phyloP scores from a whole-genome alignment of 768 basidiomycete genomes.

The Lyophyllum atratum region DNA sequence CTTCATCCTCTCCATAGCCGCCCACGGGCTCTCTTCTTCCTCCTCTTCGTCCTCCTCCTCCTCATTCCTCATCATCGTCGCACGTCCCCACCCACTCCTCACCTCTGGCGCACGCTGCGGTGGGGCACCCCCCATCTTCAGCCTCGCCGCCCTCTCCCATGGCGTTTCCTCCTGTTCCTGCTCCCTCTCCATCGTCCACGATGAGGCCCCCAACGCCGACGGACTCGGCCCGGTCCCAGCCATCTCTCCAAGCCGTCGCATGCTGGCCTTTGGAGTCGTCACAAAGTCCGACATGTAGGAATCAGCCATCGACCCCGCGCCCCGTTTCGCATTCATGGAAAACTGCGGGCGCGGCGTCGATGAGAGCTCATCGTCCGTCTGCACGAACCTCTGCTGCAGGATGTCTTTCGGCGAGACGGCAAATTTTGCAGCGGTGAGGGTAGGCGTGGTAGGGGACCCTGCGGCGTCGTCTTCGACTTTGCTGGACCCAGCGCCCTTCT shows the following conservation, averaged over 20 bases:
- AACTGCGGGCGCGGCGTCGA: slow-evolving; percentile 17
- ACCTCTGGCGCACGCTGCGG: slow-evolving; percentile 1
- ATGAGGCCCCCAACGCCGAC: neutral
- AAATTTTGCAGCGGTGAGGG: slow-evolving; percentile 12
- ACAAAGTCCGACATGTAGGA: slow-evolving; percentile 11
- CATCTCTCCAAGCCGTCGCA: slow-evolving; percentile 1
- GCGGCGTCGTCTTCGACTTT: slow-evolving; percentile 17
- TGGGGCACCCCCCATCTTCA: neutral
- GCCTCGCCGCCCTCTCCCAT: slow-evolving; percentile 2
- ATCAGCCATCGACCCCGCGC: neutral
- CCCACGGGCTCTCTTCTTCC: neutral
- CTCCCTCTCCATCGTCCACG: slow-evolving; percentile 5
- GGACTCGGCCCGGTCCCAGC: neutral
- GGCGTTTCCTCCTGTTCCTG: slow-evolving; percentile 3
- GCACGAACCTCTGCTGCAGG: slow-evolving; percentile 5
- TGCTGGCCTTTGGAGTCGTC: slow-evolving; percentile 7
- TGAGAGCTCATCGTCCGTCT: slow-evolving; percentile 17
- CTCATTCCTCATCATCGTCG: neutral
- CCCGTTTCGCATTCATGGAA: slow-evolving; percentile 3
- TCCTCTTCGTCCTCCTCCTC: neutral
- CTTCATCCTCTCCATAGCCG: neutral
- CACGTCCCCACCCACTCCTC: slow-evolving; percentile 2
- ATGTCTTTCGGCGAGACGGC: slow-evolving; percentile 15
- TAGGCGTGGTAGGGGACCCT: slow-evolving; percentile 14
- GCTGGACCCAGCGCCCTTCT: slow-evolving; percentile 14